phyloP scores from a whole-genome alignment of 768 basidiomycete species.

The Calocybe indica region DNA sequence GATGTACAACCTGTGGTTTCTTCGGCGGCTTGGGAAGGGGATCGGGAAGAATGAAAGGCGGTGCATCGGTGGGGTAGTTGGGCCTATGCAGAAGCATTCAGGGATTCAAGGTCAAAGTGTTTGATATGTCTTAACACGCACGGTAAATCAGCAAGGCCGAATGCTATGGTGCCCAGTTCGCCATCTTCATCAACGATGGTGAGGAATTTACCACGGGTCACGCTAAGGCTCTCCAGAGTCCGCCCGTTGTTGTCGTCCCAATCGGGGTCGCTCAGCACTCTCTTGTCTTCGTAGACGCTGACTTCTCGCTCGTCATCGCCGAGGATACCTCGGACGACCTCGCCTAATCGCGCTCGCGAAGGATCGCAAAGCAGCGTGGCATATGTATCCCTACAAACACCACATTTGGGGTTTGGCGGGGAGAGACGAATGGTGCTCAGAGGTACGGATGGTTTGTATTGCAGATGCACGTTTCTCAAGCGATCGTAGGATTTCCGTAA shows the following conservation, averaged over 20 bases:
- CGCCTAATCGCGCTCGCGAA: conserved; percentile 57
- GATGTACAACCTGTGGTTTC: conserved; percentile 31
- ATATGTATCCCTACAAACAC: conserved; percentile 85
- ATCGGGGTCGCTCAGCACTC: conserved; percentile 87
- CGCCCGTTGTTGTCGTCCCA: conserved; percentile 85
- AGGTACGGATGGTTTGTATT: conserved; percentile 74
- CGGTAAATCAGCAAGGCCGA: conserved; percentile 68
- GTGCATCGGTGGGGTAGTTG: conserved; percentile 45
- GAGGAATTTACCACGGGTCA: conserved; percentile 81
- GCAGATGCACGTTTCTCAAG: conserved; percentile 72
- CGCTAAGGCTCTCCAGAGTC: conserved; percentile 76
- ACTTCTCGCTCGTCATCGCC: conserved; percentile 58
- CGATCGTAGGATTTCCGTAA: conserved; percentile 57
- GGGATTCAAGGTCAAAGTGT: conserved; percentile 1
- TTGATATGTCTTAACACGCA: conserved; percentile 35
- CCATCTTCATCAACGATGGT: conserved; percentile 87
- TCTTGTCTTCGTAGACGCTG: conserved; percentile 81
- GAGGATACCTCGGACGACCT: conserved; percentile 65
- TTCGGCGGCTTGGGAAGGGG: conserved; percentile 54
- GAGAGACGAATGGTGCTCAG: conserved; percentile 64
- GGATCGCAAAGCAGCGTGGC: conserved; percentile 70
- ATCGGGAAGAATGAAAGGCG: conserved; percentile 57
- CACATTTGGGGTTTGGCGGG: conserved; percentile 71
- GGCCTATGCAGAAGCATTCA: conserved; percentile 31
- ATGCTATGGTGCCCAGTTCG: conserved; percentile 61